Evolutionary conservation across 2,329 filamentous ascomycete genomes (phyloP), one percentile per base, ranked within the genome.

Genomic region (Colletotrichum cordylinicola): DNA sequence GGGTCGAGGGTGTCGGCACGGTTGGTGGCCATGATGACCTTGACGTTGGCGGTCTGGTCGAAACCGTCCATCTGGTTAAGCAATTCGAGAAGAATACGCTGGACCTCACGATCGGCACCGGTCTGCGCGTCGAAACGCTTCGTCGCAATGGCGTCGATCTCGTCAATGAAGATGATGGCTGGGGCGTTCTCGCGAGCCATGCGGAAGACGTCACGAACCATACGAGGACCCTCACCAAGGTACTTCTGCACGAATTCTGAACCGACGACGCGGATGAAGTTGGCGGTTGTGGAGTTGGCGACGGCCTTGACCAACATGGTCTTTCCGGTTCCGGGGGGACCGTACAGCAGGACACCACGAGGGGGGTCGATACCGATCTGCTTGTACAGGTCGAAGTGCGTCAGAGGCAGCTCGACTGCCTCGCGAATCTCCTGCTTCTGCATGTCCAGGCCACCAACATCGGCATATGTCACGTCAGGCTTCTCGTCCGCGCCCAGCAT

Each of bases 11-110:
- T 99, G 85, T 98, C 97, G 79, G 97, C 96, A 84, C 97, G 94
- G 89, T 99, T 99, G 80, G 97, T 99, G 79, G 97, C 97, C 97
- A 99, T 99, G 88, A 99, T 99, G 84, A 99, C 97, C 89, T 99
- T 99, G 87, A 99, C 97, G 86, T 99, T 99, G 84, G 95, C 95
- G 1, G 96, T 98, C 87, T 99, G 97, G 85, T 99, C 97, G 88
- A 99, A 99, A 79, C 97, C 97, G 84, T 99, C 97, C 97, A 99
- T 99, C 87, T 99, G 97, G 88, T 99, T 99, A 78, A 99, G 93
- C 79, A 99, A 89, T 86, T 99, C 97, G 76, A 99, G 93, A 75
- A 99, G 90, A 82, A 99, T 99, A 90, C 97, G 96, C 88, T 99
- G 97, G 18, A 99, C 97, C 87, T 99, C 97, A 87, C 97, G 93